Conservation (phyloP, 352 stramenopile species). For the Globisporangium abappressorium region DNA sequence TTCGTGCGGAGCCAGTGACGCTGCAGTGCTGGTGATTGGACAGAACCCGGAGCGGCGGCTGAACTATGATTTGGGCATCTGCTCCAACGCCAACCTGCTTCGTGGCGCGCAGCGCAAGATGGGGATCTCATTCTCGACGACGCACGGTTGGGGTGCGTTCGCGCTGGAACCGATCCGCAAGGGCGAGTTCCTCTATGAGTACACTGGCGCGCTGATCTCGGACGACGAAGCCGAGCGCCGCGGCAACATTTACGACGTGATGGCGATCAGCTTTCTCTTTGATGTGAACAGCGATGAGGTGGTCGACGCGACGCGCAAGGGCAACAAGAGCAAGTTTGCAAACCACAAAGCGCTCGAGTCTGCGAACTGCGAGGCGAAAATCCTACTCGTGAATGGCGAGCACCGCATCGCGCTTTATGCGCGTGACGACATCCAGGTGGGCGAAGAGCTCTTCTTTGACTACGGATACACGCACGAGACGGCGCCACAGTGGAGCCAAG, state of each 20-base stretch:
- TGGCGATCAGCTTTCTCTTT: constrained; percentile 88
- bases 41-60: constrained; percentile 20
- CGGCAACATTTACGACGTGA: constrained; percentile 81
- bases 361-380: constrained; percentile 83
- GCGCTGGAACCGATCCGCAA: constrained; percentile 61
- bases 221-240: constrained; percentile 78
- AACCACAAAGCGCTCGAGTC: constrained; percentile 66
- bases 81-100: constrained; percentile 63
- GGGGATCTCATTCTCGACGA: constrained; percentile 61
- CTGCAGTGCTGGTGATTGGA: constrained; percentile 47
- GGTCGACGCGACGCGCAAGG: constrained; percentile 90
- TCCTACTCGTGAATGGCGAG: constrained; percentile 86
- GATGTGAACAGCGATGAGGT: constrained; percentile 89
- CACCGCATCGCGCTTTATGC: constrained; percentile 92
- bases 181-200: constrained; percentile 74
- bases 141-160: constrained; percentile 70
- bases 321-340: constrained; percentile 94
- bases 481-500: constrained; percentile 61
- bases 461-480: constrained; percentile 71
- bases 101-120: constrained; percentile 58
- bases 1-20: constrained; percentile 61
- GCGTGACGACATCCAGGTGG: constrained; percentile 78
- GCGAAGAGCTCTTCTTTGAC: constrained; percentile 80
- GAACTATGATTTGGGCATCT: constrained; percentile 40
- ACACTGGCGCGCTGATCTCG: constrained; percentile 64